Base-by-base conservation (phyloP, 1,284 basidiomycete species). In the Leccinum pachyderme region DNA sequence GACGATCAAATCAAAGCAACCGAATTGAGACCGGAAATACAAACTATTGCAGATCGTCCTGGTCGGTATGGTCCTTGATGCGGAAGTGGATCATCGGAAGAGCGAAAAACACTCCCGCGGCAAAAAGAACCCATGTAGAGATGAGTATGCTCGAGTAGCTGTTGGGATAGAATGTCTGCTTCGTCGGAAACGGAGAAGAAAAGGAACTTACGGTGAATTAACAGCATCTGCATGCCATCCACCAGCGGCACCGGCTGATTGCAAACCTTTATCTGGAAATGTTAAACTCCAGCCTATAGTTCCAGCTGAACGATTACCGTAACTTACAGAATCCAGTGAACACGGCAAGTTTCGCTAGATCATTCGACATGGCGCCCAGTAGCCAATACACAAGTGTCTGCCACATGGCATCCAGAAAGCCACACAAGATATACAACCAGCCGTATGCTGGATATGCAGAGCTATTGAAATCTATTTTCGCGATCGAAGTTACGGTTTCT, bases 341-440 rank as follows among this genome's bases (percentile, higher is more conserved):
- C 13, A 70, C 63, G 11, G 67, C 70, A 25, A 69, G 67, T 39
- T 69, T 69, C 15, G 61, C 57, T 24, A 72, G 56, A 51, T 72
- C 61, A 44, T 69, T 69, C 18, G 67, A 69, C 70, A 69, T 69
- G 41, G 67, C 69, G 3, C 69, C 70, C 59, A 69, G 53, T n/a
- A 81, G 68, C 81, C 80, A 81, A 67, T 82, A 82, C 27, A 77
- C 78, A 27, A 77, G 78, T 8, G 82, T 83, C 62, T 83, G 82
- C 79, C 81, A 83, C 75, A 82, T 80, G 11, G 81, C 66, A 57
- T 83, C 81, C 52, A 82, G 71, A 35, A 82, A 49, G 18, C 67
- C 67, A 6, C 59, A 70, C 49, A 72, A 69, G 55, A 82, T 75
- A 67, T 80, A 82, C 13, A 83, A 68, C 67, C 74, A 74, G 1